Percentiles rank a stretch among this genome's conserved stretches.
Evolutionary conservation across 495 filamentous ascomycete species (phyloP).

Genomic region (Glarea lozoyensis): DNA sequence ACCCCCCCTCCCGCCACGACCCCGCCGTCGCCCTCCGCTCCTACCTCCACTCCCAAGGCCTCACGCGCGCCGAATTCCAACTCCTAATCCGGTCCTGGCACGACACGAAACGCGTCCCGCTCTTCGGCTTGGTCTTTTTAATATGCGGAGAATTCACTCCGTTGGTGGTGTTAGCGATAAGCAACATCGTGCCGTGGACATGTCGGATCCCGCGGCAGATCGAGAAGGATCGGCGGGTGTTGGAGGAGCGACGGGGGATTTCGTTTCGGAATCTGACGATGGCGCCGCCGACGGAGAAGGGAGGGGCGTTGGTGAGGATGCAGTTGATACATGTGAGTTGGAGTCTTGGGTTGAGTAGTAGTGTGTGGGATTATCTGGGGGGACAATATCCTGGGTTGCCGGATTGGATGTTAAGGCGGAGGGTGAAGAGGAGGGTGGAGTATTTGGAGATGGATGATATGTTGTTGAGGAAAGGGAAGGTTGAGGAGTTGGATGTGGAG

Average conservation of each 20-base stretch:
- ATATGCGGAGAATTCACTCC: slow-evolving; percentile 82
- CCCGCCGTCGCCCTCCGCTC: slow-evolving; percentile 22
- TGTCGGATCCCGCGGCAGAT: slow-evolving; percentile 75
- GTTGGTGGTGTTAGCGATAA: slow-evolving; percentile 57
- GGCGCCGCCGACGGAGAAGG: slow-evolving; percentile 4
- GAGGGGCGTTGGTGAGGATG: slow-evolving; percentile 10
- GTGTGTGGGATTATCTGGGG: slow-evolving; percentile 34
- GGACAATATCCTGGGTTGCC: slow-evolving; percentile 26
- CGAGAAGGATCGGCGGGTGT: slow-evolving; percentile 38
- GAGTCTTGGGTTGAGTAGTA: slow-evolving; percentile 33
- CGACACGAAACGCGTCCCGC: slow-evolving; percentile 65
- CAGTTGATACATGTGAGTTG: slow-evolving; percentile 26
- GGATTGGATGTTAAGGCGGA: slow-evolving; percentile 28
- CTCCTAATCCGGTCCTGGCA: slow-evolving; percentile 53
- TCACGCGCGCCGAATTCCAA: slow-evolving; percentile 55
- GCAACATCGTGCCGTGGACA: slow-evolving; percentile 61
- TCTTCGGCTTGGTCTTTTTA: slow-evolving; percentile 63
- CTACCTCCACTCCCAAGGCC: too few relatives aligned
- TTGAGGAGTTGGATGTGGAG: slow-evolving; percentile 34
- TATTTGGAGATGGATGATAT: slow-evolving; percentile 53
- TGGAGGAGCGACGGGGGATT: slow-evolving; percentile 34
- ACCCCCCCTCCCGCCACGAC: slow-evolving; percentile 22
- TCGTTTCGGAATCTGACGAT: slow-evolving; percentile 29
- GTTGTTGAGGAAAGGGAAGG: slow-evolving; percentile 44
- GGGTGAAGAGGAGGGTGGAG: slow-evolving; percentile 32